phyloP scores from a whole-genome alignment of 345 rosid genomes.

The Syzygium oleosum region DNA sequence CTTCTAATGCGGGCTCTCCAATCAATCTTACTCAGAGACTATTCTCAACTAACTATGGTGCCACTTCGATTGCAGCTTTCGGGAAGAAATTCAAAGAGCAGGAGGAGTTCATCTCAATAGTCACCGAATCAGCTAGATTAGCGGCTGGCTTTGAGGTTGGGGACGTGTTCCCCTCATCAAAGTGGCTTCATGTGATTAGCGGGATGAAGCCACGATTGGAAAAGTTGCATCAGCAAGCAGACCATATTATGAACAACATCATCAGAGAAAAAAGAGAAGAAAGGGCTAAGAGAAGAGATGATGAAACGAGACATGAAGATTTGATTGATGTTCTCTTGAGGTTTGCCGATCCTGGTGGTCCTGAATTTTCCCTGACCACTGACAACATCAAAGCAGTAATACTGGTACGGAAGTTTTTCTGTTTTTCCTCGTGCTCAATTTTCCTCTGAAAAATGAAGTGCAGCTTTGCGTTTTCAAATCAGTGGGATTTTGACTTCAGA shows the following conservation, averaged over 20 bases:
- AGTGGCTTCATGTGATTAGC: slow-evolving; percentile 5
- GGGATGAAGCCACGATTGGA: slow-evolving; percentile 1
- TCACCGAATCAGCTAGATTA: not conserved
- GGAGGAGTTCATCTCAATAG: slow-evolving; percentile 1
- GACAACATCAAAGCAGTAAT: slow-evolving; percentile 21
- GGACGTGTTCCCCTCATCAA: slow-evolving; percentile 16
- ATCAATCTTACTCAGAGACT: slow-evolving; percentile 12
- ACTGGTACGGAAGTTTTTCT: slow-evolving; percentile 1
- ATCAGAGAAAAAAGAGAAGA: slow-evolving; percentile 5
- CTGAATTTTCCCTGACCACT: slow-evolving; percentile 1
- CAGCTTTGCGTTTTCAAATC: not conserved
- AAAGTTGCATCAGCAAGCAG: slow-evolving; percentile 5
- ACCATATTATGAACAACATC: slow-evolving; percentile 5
- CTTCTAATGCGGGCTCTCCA: not conserved
- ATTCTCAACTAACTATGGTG: not conserved
- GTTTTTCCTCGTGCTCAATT: not conserved
- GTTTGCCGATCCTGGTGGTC: not conserved
- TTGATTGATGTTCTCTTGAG: slow-evolving; percentile 14
- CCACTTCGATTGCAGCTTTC: slow-evolving; percentile 9
- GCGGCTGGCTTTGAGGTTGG: slow-evolving; percentile 4
- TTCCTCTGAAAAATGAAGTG: not conserved
- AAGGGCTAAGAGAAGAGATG: not conserved
- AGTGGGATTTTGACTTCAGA: not conserved
- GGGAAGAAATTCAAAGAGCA: slow-evolving; percentile 8
- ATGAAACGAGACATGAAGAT: not conserved